phyloP scores from a whole-genome alignment of 208 protist species.

The Novymonas esmeraldas region DNA sequence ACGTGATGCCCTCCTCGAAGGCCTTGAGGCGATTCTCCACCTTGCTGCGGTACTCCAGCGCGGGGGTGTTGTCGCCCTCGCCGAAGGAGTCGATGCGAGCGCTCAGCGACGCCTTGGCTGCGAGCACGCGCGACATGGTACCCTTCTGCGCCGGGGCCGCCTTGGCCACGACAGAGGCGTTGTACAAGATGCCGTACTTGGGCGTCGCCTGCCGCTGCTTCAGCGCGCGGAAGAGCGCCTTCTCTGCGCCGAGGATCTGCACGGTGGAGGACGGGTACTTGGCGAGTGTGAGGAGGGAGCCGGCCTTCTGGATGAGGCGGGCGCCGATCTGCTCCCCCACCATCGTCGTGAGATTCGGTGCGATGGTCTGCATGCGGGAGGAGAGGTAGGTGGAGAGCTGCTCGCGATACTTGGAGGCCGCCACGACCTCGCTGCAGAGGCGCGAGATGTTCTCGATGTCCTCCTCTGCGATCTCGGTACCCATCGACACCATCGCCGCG shows the following conservation, averaged over 20 bases:
- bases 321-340: conserved; percentile 98
- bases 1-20: conserved; percentile 91
- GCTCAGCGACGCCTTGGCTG: conserved; percentile 98
- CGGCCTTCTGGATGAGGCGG: conserved; percentile 98
- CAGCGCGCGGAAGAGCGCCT: conserved; percentile 98
- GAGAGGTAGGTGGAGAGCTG: conserved; percentile 98
- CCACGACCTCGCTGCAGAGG: conserved; percentile 93
- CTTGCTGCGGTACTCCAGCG: conserved; percentile 91
- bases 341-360: conserved; percentile 98
- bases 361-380: conserved; percentile 97
- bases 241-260: conserved; percentile 99
- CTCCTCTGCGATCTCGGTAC: conserved; percentile 97
- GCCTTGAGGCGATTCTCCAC: conserved; percentile 88
- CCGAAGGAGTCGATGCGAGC: conserved; percentile 98
- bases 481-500: conserved; percentile 99
- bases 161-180: conserved; percentile 97
- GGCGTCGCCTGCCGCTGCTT: conserved; percentile 99
- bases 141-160: conserved; percentile 94
- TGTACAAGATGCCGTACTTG: conserved; percentile 99
- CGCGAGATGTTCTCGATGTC: conserved; percentile 95
- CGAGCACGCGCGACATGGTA: conserved; percentile 96
- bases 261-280: conserved; percentile 99
- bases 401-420: conserved; percentile 94
- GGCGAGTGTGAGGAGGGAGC: conserved; percentile 97
- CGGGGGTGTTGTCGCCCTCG: conserved; percentile 90